Conservation (phyloP, 208 protist species). For the Angomonas deanei region DNA sequence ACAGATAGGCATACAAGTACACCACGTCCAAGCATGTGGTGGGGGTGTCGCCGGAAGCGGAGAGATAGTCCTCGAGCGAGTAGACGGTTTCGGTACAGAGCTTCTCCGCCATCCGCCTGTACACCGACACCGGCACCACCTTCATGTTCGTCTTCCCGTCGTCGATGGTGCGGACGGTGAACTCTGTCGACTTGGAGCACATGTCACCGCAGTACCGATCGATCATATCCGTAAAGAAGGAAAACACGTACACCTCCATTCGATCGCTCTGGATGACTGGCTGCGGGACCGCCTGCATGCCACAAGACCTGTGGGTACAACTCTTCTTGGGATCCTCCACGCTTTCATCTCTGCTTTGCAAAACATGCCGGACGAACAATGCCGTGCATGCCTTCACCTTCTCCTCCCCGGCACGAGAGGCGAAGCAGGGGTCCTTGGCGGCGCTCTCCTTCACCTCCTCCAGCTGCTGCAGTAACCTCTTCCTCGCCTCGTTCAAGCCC, state of each 20-base stretch:
- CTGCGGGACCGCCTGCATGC: constrained; percentile 48
- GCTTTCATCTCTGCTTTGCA: constrained; percentile 9
- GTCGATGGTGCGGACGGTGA: neutral
- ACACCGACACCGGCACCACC: neutral
- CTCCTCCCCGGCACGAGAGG: neutral
- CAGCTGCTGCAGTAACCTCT: neutral
- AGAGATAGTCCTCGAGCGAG: neutral
- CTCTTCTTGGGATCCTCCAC: neutral
- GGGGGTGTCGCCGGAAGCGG: neutral
- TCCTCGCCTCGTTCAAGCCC: constrained; percentile 62
- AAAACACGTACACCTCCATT: constrained; percentile 47
- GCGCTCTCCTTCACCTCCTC: neutral
- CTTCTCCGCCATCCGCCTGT: neutral
- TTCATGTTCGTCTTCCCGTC: neutral
- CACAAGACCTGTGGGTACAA: constrained; percentile 36
- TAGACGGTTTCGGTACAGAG: neutral
- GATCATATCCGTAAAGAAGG: constrained; percentile 68
- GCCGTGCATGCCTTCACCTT: constrained; percentile 5
- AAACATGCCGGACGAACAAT: constrained; percentile 18
- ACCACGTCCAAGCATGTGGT: constrained; percentile 66
- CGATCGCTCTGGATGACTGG: constrained; percentile 10
- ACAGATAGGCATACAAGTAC: constrained; percentile 71
- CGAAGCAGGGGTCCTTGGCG: neutral
- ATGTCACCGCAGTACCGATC: neutral
- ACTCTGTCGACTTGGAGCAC: neutral